Conservation (phyloP, 2,329 filamentous ascomycete species). For the Sphaerulina vaccinii region DNA sequence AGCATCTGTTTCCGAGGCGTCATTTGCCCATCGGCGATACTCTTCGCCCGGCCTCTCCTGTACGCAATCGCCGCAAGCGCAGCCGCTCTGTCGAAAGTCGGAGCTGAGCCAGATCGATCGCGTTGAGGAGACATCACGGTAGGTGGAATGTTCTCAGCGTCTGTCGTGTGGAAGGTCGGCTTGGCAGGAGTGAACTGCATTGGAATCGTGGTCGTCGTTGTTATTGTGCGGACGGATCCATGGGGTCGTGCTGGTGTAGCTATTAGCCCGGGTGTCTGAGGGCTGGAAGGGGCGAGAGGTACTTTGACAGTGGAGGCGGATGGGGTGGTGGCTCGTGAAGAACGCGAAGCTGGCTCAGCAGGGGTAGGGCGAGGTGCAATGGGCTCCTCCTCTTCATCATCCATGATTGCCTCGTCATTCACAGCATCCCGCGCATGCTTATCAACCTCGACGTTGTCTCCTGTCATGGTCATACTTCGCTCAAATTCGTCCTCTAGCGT, state of each 20-base stretch:
- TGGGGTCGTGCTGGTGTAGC: conserved; percentile 27
- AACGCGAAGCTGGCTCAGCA: conserved; percentile 14
- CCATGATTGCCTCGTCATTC: conserved; percentile 18
- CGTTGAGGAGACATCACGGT: conserved; percentile 19
- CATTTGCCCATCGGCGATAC: conserved; percentile 61
- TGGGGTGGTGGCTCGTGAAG: conserved; percentile 11
- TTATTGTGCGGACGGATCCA: conserved; percentile 44
- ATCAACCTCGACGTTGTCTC: conserved; percentile 15
- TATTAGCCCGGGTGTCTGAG: conserved; percentile 28
- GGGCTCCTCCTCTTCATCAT: conserved; percentile 27
- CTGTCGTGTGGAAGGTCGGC: conserved; percentile 18
- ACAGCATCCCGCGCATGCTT: not conserved
- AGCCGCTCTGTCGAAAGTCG: conserved; percentile 60
- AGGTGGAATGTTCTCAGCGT: conserved; percentile 28
- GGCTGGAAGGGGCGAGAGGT: conserved; percentile 43
- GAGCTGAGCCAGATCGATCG: conserved; percentile 21
- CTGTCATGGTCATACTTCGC: conserved; percentile 29
- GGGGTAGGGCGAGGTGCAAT: conserved; percentile 25
- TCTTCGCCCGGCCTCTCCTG: conserved; percentile 68
- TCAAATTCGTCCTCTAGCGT: conserved; percentile 20
- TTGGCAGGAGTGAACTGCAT: conserved; percentile 47
- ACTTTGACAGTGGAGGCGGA: conserved; percentile 20
- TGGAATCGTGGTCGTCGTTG: conserved; percentile 50
- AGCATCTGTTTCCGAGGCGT: conserved; percentile 62
- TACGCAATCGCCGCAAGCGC: conserved; percentile 74